A percentile compares a stretch with the other conserved stretches of the same genome.
Evolutionary conservation across 768 basidiomycete species (phyloP).

Genomic region (Calocera viscosa): DNA sequence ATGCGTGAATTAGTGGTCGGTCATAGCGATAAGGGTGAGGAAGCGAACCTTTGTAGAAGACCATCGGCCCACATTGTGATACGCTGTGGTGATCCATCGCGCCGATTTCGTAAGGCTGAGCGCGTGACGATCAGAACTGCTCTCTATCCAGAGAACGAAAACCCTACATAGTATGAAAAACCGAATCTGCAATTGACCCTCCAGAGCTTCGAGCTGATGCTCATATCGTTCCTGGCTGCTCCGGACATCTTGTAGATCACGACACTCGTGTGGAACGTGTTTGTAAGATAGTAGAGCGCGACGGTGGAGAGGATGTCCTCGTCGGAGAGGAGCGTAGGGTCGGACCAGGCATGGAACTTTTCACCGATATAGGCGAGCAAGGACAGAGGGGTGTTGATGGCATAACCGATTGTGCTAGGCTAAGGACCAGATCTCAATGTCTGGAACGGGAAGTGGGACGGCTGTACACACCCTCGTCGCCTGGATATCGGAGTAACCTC

Average conservation of each 20-base stretch:
- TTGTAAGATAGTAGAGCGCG: conserved; percentile 18
- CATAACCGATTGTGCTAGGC: conserved; percentile 20
- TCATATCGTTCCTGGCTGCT: conserved; percentile 12
- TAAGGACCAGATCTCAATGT: not conserved
- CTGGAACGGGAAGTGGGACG: not conserved
- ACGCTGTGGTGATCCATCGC: conserved; percentile 12
- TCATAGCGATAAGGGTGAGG: not conserved
- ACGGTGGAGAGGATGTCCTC: conserved; percentile 17
- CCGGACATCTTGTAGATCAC: conserved; percentile 17
- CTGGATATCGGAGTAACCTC: conserved; percentile 16
- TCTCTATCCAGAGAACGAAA: not conserved
- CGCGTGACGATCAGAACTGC: not conserved
- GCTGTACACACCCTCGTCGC: conserved; percentile 13
- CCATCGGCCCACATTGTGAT: conserved; percentile 14
- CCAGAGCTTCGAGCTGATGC: conserved; percentile 9
- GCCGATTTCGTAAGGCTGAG: conserved; percentile 18
- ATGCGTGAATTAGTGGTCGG: not conserved
- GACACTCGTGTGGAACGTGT: conserved; percentile 16
- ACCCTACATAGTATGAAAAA: conserved; percentile 16
- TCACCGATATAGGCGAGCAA: conserved; percentile 20
- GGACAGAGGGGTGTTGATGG: conserved; percentile 15
- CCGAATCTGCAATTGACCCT: conserved; percentile 15
- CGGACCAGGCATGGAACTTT: conserved; percentile 19
- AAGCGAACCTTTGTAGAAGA: conserved; percentile 18
- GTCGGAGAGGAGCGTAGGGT: conserved; percentile 13